Evolutionary conservation across 441 rosid genomes (phyloP), one percentile per base, ranked within the genome.

Genomic region (Monsonia emarginata): DNA sequence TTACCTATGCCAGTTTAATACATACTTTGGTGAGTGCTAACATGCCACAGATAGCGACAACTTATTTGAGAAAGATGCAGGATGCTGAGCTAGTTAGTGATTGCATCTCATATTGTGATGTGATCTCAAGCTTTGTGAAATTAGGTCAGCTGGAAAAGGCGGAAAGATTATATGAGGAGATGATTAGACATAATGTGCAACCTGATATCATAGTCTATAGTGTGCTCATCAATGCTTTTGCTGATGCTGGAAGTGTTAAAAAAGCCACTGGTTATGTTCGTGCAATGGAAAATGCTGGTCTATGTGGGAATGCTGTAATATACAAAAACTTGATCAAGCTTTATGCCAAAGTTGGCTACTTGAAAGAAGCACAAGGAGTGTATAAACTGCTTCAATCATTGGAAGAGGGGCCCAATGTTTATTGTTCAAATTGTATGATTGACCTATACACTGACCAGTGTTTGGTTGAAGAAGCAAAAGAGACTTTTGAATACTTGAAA

Each of bases 321-420:
- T 82, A 78, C 78, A 86, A 81, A 74, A 88, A 86, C 16, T 82
- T 92, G 81, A 84, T 92, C 78, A 92, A 92, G 81, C 89, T 88
- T 59, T 88, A 88, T 66, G 90, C 94, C 50, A 86, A 84, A 80
- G 83, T 85, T 5, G 91, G 92, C 42, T 82, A 85, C 79, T 72
- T 90, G 62, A 78, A 75, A 69, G 92, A 90, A 84, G 96, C 97
- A 30, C 82, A 87, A 74, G 88, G 75, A 27, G 83, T 80, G 10
- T 89, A 92, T 81, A 77, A 76, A 72, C 66, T 77, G 66, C 89
- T 86, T 67, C 84, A 75, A 36, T 74, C 72, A 32, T 75, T 78
- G 18, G 75, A 75, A 27, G 16, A 22, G 30, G 71, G 77, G 60
- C 88, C 84, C 16, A 89, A 85, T 70, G 74, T 71, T 34, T 87